Evolutionary conservation across 768 basidiomycete species (phyloP).

Genomic region (Collybia nuda): DNA sequence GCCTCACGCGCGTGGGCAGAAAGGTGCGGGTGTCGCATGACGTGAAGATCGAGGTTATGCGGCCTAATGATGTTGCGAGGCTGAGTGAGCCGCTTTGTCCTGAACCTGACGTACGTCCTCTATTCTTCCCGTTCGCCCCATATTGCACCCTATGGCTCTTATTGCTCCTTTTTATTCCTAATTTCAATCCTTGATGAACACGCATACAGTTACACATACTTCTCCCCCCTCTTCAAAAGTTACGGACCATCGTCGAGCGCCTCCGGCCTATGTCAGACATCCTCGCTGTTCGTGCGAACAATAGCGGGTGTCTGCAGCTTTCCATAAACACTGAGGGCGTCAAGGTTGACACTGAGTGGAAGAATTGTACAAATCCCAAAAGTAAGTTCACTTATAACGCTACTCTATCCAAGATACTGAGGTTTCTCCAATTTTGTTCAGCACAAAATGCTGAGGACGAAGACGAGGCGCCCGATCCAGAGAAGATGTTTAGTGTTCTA

Average conservation of each 20-base stretch:
- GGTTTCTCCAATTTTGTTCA: background rate
- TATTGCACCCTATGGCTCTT: no score
- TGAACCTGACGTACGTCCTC: conserved; percentile 68
- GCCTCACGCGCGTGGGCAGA: conserved; percentile 61
- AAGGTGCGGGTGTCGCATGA: conserved; percentile 73
- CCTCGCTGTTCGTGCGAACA: conserved; percentile 69
- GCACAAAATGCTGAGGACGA: conserved; percentile 23
- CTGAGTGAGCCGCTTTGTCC: conserved; percentile 84
- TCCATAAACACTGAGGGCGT: conserved; percentile 70
- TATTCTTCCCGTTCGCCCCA: background rate
- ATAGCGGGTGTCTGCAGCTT: conserved; percentile 49
- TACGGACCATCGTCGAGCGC: conserved; percentile 79
- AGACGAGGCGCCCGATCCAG: conserved; percentile 47
- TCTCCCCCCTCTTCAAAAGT: conserved; percentile 69
- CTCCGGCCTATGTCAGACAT: conserved; percentile 69
- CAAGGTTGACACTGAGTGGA: conserved; percentile 81
- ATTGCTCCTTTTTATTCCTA: no score
- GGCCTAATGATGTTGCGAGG: conserved; percentile 67
- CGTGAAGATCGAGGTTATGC: conserved; percentile 80
- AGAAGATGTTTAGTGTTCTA: conserved; percentile 61
- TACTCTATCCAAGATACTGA: background rate
- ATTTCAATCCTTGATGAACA: background rate
- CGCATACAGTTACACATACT: conserved; percentile 67
- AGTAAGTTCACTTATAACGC: conserved; percentile 31
- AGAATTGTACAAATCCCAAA: conserved; percentile 64